Evolutionary conservation across 352 stramenopile genomes (phyloP), one percentile per base, ranked within the genome.

Genomic region (Phytophthora ohioensis): DNA sequence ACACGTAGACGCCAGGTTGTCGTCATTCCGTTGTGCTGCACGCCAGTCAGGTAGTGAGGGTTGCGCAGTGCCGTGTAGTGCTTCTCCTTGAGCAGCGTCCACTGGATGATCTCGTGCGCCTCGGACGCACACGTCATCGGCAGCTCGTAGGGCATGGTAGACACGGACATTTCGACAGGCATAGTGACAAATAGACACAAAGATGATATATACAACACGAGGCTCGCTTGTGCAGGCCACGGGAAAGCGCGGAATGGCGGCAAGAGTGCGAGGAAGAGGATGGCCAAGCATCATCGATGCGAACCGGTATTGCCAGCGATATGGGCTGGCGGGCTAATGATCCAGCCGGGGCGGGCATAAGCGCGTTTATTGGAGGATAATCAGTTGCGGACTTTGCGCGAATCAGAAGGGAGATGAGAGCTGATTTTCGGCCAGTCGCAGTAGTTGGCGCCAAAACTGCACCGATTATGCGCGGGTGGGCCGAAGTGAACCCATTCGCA

Each of bases 1-100:
- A 94, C 90, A 53, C 88, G 88, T 21, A 81, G 64, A 7, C 87
- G 87, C 84, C 87, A 94, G 5, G 72, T 66, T 41, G 73, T 38
- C 48, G 84, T 85, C 82, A 94, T 91, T 49, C 85, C 84, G 58
- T 92, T 69, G 11, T 56, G 64, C 66, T 93, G 87, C 17, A 85
- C 76, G 3, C 58, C 53, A 1, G 57, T 46, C 6, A 92, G 61
- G 66, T 91, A 93, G 47, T 67, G 59, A 10, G 71, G 67, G 57
- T 89, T 71, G 35, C 78, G 76, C 38, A 53, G 1, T 3, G 32
- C 66, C 31, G 60, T 12, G 67, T 72, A 70, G 59, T 78, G 70
- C 49, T 79, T 77, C 65, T 81, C 69, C 69, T 81, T 85, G 21
- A 74, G 51, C 15, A 85, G 73, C 13, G 69, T 51, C 57, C 78